Evolutionary conservation across 345 rosid genomes (phyloP).

Genomic region (Brassica rapa): DNA sequence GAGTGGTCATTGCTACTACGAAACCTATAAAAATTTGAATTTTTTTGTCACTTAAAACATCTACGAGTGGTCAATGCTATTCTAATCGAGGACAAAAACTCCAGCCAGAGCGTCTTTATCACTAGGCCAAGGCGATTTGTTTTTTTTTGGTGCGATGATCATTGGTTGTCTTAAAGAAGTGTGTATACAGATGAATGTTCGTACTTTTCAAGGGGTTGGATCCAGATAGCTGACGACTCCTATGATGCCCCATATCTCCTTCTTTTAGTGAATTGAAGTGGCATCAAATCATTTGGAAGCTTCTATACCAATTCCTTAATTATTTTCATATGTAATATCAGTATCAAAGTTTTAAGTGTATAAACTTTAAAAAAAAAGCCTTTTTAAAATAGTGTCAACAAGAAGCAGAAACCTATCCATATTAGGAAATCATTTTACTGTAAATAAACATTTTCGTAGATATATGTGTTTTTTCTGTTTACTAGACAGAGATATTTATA

Average conservation of each 20-base stretch:
- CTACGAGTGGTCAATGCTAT: too few species aligned
- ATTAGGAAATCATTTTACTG: not conserved
- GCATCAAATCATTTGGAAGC: constrained; percentile 25
- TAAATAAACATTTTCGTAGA: not conserved
- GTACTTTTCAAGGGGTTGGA: not conserved
- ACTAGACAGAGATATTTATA: not conserved
- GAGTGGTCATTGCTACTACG: too few species aligned
- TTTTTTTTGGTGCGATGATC: too few species aligned
- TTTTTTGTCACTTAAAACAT: too few species aligned
- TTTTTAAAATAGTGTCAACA: not conserved
- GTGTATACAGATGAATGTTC: not conserved
- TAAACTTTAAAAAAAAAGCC: not conserved
- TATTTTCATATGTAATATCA: constrained; percentile 2
- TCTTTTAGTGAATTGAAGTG: not conserved
- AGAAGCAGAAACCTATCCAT: constrained; percentile 4
- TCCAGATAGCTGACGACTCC: constrained; percentile 11
- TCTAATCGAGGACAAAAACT: too few species aligned
- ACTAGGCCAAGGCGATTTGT: too few species aligned
- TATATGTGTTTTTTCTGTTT: not conserved
- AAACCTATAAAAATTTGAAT: too few species aligned
- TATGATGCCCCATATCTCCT: not conserved
- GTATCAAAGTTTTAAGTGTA: not conserved
- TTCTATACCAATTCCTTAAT: not conserved
- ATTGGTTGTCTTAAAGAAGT: too few species aligned
- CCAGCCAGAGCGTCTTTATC: too few species aligned